Evolutionary conservation across 768 basidiomycete species (phyloP).

Genomic region (Crucibulum laeve): DNA sequence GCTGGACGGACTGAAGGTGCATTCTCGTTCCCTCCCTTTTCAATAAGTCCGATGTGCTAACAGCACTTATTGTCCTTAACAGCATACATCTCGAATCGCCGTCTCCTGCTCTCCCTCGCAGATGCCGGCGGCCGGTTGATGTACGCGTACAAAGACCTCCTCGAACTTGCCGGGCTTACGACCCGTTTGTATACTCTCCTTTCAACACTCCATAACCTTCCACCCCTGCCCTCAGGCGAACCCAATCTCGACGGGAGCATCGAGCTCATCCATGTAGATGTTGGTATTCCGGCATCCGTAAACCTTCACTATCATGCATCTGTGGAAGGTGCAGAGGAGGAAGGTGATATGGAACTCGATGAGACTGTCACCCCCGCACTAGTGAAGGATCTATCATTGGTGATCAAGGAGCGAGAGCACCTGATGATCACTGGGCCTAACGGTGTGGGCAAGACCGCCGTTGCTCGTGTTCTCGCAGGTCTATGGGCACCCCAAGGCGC

Average conservation of each 20-base stretch:
- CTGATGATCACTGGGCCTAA: constrained; percentile 92
- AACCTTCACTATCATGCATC: constrained; percentile 5
- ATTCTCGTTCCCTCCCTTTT: constrained; percentile 1
- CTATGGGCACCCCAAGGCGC: constrained; percentile 71
- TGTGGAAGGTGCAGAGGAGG: constrained; percentile 10
- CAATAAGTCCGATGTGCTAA: neutral
- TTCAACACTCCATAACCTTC: constrained; percentile 77
- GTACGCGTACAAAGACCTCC: constrained; percentile 94
- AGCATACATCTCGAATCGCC: constrained; percentile 89
- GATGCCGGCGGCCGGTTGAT: constrained; percentile 94
- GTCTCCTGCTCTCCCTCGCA: constrained; percentile 88
- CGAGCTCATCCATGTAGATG: constrained; percentile 63
- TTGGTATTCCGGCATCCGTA: constrained; percentile 50
- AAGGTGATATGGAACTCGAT: constrained; percentile 7
- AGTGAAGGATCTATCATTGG: constrained; percentile 64
- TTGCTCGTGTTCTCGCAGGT: constrained; percentile 85
- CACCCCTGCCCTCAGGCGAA: constrained; percentile 35
- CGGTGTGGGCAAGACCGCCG: constrained; percentile 87
- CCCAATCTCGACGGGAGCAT: constrained; percentile 34
- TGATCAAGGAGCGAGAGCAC: constrained; percentile 71
- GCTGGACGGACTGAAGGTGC: constrained; percentile 10
- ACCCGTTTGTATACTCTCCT: constrained; percentile 85
- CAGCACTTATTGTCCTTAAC: neutral
- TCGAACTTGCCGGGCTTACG: constrained; percentile 93
- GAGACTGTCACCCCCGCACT: constrained; percentile 39